phyloP scores from a whole-genome alignment of 768 basidiomycete species.

The Mycena indigotica region DNA sequence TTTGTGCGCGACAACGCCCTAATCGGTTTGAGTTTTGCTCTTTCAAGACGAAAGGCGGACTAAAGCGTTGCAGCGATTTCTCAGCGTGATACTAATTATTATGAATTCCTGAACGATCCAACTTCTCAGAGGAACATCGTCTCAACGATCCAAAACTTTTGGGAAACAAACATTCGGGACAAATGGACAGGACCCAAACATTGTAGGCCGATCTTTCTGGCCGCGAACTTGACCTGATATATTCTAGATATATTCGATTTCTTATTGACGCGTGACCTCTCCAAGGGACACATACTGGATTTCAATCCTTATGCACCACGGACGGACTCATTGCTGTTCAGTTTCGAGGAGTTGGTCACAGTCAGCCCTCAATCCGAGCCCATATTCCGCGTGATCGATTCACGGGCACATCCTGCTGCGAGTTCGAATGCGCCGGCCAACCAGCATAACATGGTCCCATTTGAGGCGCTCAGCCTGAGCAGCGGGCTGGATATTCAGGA shows the following conservation, averaged over 20 bases:
- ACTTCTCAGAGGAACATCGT: conserved; percentile 55
- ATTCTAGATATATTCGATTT: conserved; percentile 80
- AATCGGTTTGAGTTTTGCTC: conserved; percentile 60
- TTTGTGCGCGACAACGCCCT: conserved; percentile 77
- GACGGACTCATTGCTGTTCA: conserved; percentile 88
- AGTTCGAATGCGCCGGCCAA: conserved; percentile 68
- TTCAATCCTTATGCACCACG: conserved; percentile 86
- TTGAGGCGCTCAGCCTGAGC: conserved; percentile 83
- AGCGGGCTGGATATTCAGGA: conserved; percentile 70
- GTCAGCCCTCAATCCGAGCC: conserved; percentile 28
- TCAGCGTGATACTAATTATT: conserved; percentile 88
- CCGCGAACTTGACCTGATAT: conserved; percentile 49
- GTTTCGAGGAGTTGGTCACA: conserved; percentile 60
- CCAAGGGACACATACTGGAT: conserved; percentile 80
- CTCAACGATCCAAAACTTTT: conserved; percentile 57
- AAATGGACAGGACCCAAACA: conserved; percentile 60
- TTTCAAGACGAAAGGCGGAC: background rate
- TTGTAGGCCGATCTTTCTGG: conserved; percentile 52
- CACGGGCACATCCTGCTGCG: conserved; percentile 69
- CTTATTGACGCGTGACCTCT: conserved; percentile 79
- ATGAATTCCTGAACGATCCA: conserved; percentile 78
- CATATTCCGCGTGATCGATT: conserved; percentile 70
- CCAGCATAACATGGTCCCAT: conserved; percentile 89
- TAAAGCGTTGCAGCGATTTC: conserved; percentile 60
- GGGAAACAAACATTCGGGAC: conserved; percentile 64